Percentiles rank a stretch among this genome's conserved stretches.
Evolutionary conservation across 345 rosid species (phyloP).

Genomic region (Eucalyptus urophylla): DNA sequence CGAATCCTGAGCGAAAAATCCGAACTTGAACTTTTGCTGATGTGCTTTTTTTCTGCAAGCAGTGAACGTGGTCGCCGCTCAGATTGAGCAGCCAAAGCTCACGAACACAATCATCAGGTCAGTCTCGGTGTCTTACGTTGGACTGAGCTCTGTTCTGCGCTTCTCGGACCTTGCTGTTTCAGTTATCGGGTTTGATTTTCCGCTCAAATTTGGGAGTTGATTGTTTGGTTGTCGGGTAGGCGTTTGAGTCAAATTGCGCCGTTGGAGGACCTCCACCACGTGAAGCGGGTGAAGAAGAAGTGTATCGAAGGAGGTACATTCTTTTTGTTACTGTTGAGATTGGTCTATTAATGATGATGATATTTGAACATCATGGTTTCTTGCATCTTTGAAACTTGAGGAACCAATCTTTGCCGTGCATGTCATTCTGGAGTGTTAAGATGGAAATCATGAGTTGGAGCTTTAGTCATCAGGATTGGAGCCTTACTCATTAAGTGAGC

Average conservation of each 20-base stretch:
- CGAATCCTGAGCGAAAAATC: background rate
- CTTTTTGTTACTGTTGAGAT: background rate
- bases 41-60: background rate
- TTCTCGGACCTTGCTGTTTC: background rate
- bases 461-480: background rate
- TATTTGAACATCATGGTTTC: background rate
- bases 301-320: conserved; percentile 19
- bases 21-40: background rate
- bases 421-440: background rate
- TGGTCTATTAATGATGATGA: background rate
- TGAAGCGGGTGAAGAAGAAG: background rate
- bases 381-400: background rate
- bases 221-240: conserved; percentile 14
- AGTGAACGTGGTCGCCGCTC: conserved; percentile 24
- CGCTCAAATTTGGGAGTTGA: background rate
- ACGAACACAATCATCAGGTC: conserved; percentile 64
- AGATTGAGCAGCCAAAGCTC: conserved; percentile 47
- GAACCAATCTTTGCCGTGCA: background rate
- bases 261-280: background rate
- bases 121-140: background rate
- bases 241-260: background rate
- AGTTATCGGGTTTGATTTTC: background rate
- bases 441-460: background rate
- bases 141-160: background rate
- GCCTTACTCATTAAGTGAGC: background rate